A percentile compares a stretch with the other conserved stretches of the same genome.
phyloP scores from a whole-genome alignment of 176 grass and related monocot species.

The Musa troglodytarum region DNA sequence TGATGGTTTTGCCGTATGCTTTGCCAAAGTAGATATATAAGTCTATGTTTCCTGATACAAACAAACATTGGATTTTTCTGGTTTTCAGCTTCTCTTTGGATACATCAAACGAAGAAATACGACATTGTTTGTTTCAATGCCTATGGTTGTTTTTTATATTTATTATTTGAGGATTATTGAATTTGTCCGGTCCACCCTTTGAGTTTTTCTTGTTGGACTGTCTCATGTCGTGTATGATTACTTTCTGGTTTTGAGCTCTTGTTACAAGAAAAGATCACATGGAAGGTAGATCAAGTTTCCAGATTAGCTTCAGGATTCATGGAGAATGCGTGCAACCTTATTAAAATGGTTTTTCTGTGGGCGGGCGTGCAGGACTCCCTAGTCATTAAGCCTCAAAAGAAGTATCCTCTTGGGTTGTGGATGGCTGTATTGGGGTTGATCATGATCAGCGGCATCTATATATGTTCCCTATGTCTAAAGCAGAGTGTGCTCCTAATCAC shows the following conservation, averaged over 20 bases:
- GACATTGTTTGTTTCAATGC: not conserved
- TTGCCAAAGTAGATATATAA: not conserved
- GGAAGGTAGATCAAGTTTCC: too few species aligned
- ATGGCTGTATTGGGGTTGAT: constrained; percentile 54
- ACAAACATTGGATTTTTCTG: not conserved
- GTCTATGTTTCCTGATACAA: not conserved
- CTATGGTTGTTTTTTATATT: too few species aligned
- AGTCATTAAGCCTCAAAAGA: constrained; percentile 43
- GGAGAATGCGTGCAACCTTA: too few species aligned
- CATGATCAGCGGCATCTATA: constrained; percentile 61
- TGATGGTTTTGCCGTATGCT: not conserved
- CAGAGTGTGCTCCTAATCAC: constrained; percentile 61
- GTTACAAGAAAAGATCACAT: too few species aligned
- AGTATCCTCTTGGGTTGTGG: constrained; percentile 56
- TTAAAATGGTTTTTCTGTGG: too few species aligned
- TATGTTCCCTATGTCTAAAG: constrained; percentile 62
- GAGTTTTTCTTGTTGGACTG: not conserved
- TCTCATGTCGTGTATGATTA: not conserved
- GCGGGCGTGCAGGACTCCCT: constrained; percentile 29
- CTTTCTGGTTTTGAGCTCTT: not conserved
- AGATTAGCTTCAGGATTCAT: too few species aligned
- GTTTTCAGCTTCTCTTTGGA: not conserved
- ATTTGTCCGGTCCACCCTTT: not conserved
- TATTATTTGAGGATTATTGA: not conserved
- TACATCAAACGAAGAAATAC: too few species aligned